Percentiles rank a stretch among this genome's conserved stretches.
Evolutionary conservation across 2,329 filamentous ascomycete genomes (phyloP).

Genomic region (Botrytis medusae): DNA sequence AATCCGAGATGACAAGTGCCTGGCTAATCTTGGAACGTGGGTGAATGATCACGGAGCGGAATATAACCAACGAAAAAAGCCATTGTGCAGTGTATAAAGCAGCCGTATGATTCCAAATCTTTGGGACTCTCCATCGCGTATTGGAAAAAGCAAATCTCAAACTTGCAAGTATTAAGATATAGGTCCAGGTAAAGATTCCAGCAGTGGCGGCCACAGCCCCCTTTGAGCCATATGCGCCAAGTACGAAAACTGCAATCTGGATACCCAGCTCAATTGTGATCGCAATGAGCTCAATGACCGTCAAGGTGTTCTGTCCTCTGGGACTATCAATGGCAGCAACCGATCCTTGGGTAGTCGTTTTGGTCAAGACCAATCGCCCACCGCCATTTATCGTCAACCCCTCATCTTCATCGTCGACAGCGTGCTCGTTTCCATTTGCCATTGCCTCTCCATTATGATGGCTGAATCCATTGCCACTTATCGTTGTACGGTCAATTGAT

Average conservation of each 20-base stretch:
- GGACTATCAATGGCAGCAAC: constrained; percentile 75
- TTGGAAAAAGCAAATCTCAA: constrained; percentile 68
- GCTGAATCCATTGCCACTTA: constrained; percentile 23
- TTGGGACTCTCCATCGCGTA: constrained; percentile 65
- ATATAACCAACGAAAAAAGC: constrained; percentile 71
- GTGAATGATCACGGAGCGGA: constrained; percentile 83
- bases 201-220: constrained; percentile 62
- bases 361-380: constrained; percentile 57
- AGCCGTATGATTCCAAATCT: constrained; percentile 91
- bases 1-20: constrained; percentile 69
- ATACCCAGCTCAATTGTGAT: constrained; percentile 70
- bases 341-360: constrained; percentile 62
- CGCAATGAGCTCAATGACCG: constrained; percentile 72
- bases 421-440: constrained; percentile 38
- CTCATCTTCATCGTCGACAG: constrained; percentile 53
- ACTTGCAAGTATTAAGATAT: constrained; percentile 71
- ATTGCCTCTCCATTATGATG: background rate
- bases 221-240: constrained; percentile 57
- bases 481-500: constrained; percentile 42
- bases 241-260: constrained; percentile 64
- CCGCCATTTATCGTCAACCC: constrained; percentile 57
- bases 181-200: constrained; percentile 75
- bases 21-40: constrained; percentile 63
- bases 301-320: constrained; percentile 66
- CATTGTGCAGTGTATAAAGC: constrained; percentile 80